Conservation (phyloP, 1,284 basidiomycete species). For the Ustilago cynodontis region DNA sequence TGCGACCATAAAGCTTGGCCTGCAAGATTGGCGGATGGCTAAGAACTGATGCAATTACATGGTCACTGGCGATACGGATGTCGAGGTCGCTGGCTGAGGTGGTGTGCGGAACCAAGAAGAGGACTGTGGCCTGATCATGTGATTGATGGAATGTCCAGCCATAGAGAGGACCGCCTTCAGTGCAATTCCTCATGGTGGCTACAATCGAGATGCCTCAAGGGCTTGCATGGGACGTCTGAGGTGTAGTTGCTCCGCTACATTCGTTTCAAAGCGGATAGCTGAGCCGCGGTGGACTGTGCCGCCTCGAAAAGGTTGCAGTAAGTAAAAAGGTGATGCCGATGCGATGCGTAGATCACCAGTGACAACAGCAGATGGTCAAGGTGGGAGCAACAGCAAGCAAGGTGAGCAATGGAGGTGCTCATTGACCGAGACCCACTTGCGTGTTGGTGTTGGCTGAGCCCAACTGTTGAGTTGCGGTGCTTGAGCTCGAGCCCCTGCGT, state of each 20-base stretch:
- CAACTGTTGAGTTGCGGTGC: constrained; percentile 6
- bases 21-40: constrained; percentile 52
- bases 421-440: not conserved
- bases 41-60: constrained; percentile 51
- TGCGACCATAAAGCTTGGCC: constrained; percentile 55
- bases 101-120: constrained; percentile 55
- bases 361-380: not conserved
- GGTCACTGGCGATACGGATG: constrained; percentile 48
- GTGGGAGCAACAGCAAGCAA: not conserved
- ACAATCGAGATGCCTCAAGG: not conserved
- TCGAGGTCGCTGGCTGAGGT: constrained; percentile 46
- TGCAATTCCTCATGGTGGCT: constrained; percentile 21
- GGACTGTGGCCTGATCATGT: constrained; percentile 61
- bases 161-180: constrained; percentile 28
- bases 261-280: not conserved
- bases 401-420: not conserved
- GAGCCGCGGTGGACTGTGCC: not conserved
- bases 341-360: not conserved
- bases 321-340: not conserved
- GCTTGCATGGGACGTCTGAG: not conserved
- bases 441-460: constrained; percentile 9
- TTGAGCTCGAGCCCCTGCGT: not conserved
- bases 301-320: not conserved
- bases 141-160: constrained; percentile 62
- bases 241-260: not conserved